Percentiles rank a stretch among this genome's conserved stretches.
phyloP scores from a whole-genome alignment of 345 rosid genomes.

The Erysimum cheiranthoides region DNA sequence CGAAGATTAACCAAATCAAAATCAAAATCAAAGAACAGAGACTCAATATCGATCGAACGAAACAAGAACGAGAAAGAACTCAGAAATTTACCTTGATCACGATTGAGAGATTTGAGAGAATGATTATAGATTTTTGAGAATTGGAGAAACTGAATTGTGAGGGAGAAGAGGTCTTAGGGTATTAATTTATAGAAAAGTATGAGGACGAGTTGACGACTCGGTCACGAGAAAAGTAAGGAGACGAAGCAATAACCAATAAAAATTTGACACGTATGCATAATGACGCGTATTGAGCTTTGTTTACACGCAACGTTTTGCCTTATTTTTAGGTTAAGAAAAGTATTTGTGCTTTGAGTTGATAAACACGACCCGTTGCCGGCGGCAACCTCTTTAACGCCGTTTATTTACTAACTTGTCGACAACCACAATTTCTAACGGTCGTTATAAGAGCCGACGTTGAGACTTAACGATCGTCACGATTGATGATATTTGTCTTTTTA shows the following conservation, averaged over 20 bases:
- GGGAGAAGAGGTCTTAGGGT: neutral
- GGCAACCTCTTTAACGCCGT: slow-evolving; percentile 29
- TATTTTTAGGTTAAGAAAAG: slow-evolving; percentile 32
- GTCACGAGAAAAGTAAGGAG: slow-evolving; percentile 41
- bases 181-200: slow-evolving; percentile 30
- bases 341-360: slow-evolving; percentile 35
- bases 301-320: slow-evolving; percentile 29
- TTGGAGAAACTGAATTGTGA: neutral
- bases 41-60: neutral
- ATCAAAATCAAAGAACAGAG: neutral
- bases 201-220: slow-evolving; percentile 10
- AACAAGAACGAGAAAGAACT: neutral
- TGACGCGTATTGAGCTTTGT: slow-evolving; percentile 34
- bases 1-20: neutral
- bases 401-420: neutral
- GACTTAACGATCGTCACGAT: slow-evolving; percentile 29
- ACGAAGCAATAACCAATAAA: neutral
- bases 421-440: slow-evolving; percentile 22
- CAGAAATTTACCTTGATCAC: slow-evolving; percentile 26
- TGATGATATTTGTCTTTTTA: neutral
- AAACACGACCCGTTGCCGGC: slow-evolving; percentile 34
- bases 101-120: slow-evolving; percentile 2
- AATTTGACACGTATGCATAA: neutral
- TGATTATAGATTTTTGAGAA: neutral
- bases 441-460: slow-evolving; percentile 20